Base-by-base conservation (phyloP, 106 monocot genomes). In the Ottelia alismoides region DNA sequence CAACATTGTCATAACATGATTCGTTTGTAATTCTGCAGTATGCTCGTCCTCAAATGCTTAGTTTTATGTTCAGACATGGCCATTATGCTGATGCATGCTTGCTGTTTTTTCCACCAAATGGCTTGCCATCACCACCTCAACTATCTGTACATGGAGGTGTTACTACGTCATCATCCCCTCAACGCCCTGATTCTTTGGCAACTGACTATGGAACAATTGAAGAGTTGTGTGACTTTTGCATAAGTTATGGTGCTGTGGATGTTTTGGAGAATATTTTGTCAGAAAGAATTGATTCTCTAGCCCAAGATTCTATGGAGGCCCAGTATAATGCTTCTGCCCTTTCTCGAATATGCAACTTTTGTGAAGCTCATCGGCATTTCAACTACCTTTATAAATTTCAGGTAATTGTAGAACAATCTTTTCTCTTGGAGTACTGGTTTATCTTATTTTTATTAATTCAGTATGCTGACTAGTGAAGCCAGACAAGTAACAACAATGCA, bases 41-140 rank as follows among this genome's bases (percentile, higher is more conserved):
- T 69, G 84, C 84, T 52, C 84, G 84, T 22, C 66, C 75, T 29
- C 63, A 88, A 63, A 67, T 84, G 72, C 84, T 94, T 57, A 51
- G n/a, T 47, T 94, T 94, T 68, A 88, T 94, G 94, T 94, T 94
- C 61, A 77, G 68, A 57, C 94, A 94, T 74, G 94, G 94, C 45
- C 88, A 65, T 47, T 94, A 84, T 65, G 26, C 60, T 24, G 94
- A 94, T 69, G 94, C 94, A 29, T 94, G 94, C 73, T 69, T 76
- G 45, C 57, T 94, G 28, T 88, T 94, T 62, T 81, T 94, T 69
- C 88, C 87, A 51, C 73, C 55, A 6, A 62, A 69, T 69, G 70
- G 67, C 23, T 6, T 81, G 25, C 86, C 86, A 29, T 56, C 56
- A 52, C 30, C 57, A 12, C 57, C 66, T 24, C 83, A 75, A 47